Evolutionary conservation across 345 rosid genomes (phyloP).

Genomic region (Bruguiera sexangula): DNA sequence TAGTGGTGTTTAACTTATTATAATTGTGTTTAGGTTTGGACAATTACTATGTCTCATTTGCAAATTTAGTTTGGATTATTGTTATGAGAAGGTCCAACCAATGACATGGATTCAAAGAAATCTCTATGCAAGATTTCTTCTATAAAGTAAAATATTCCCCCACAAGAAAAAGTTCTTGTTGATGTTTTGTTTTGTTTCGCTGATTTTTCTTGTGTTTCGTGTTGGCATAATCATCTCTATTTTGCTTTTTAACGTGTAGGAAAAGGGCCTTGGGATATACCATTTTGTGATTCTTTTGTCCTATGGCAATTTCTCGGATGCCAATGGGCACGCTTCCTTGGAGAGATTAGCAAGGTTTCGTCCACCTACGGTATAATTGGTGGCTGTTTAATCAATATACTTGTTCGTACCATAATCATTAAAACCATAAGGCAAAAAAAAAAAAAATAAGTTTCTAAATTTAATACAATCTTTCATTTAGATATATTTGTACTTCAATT

Average conservation of each 20-base stretch:
- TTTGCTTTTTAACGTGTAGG: neutral
- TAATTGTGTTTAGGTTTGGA: constrained; percentile 2
- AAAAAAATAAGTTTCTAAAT: neutral
- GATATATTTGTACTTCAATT: too few relatives aligned
- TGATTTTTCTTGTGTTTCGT: neutral
- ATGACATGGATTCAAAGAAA: constrained; percentile 1
- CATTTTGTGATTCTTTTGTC: constrained; percentile 15
- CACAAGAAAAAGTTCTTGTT: neutral
- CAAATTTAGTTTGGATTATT: neutral
- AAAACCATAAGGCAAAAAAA: neutral
- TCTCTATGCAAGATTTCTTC: neutral
- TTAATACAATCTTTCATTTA: too few relatives aligned
- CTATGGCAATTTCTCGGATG: neutral
- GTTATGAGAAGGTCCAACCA: neutral
- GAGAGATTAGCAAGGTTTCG: neutral
- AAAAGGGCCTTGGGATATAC: constrained; percentile 15
- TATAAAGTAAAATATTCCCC: neutral
- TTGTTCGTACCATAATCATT: neutral
- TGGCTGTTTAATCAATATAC: neutral
- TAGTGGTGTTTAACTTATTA: neutral
- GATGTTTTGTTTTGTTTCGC: constrained; percentile 6
- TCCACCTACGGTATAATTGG: neutral
- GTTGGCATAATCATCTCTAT: neutral
- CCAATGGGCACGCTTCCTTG: neutral
- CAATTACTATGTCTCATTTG: too few relatives aligned